Base-by-base conservation (phyloP, 305 asterid genomes). In the Striga hermonthica region DNA sequence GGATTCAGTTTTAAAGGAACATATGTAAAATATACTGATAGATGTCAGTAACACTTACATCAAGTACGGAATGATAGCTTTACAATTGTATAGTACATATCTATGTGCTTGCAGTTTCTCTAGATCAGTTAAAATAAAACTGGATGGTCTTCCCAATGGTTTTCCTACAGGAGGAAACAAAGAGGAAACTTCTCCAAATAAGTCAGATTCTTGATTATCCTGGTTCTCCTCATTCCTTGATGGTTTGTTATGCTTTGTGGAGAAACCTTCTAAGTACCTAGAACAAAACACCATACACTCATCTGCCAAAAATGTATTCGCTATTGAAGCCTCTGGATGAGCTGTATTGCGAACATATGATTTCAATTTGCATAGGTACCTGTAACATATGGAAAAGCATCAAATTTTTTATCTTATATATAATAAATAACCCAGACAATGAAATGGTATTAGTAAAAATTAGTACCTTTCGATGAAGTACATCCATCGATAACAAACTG, bases 221-320 rank as follows among this genome's bases (percentile, higher is more conserved):
- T 55, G 38, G 14, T 12, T 39, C 16, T 6, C 39, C 0, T 16
- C 5, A 55, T 55, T 55, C 9, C 60, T 16, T 22, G 16, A 11
- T 8, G 6, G n/a, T 55, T 39, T 31, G 12, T 55, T 55, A 11
- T 55, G 9, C 31, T 16, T 55, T 7, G 37, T 55, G 12, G 16
- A 36, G 9, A 9, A 16, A 7, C 52, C 39, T 49, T 52, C 50
- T 3, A 65, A n/a, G 40, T 65, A 65, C 11, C 22, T n/a, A 0
- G 72, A 67, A 4, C 66, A 67, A 43, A 67, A 45, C 5, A 11
- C 6, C 57, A 58, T 35, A 41, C 59, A 58, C 57, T 68, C 66
- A 2, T 68, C 22, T 2, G 16, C 69, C 12, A 52, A 1, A 52
- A 11, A 43, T 1, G 57, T 31, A 1, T 50, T 9, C 3, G 16